phyloP scores from a whole-genome alignment of 202 grass and related monocot species.

The Bolboschoenoplectus hybrid region DNA sequence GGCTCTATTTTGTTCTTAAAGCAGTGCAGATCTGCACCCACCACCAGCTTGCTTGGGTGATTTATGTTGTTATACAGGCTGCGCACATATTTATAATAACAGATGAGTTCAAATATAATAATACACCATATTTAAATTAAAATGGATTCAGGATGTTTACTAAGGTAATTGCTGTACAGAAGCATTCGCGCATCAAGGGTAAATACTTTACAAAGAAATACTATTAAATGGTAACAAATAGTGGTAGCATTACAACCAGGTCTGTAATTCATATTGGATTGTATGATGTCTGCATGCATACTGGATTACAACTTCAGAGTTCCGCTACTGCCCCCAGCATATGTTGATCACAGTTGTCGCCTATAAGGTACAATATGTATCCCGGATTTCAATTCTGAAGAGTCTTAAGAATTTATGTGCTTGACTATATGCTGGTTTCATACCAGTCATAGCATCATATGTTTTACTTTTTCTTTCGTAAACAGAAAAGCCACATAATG shows the following conservation, averaged over 20 bases:
- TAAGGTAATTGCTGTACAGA: background rate
- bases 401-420: too few species aligned
- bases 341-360: too few species aligned
- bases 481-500: too few species aligned
- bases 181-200: too few species aligned
- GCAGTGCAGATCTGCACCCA: slow-evolving; percentile 84
- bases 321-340: too few species aligned
- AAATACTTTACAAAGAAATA: too few species aligned
- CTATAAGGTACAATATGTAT: too few species aligned
- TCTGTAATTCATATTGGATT: background rate
- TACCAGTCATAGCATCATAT: too few species aligned
- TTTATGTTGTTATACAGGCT: slow-evolving; percentile 95
- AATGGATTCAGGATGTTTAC: background rate
- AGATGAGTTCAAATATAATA: background rate
- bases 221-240: background rate
- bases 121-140: background rate
- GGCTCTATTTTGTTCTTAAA: slow-evolving; percentile 94
- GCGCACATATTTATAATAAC: slow-evolving; percentile 23
- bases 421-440: too few species aligned
- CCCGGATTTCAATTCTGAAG: too few species aligned
- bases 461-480: too few species aligned
- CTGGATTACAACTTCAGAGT: too few species aligned
- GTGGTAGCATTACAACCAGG: background rate
- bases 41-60: slow-evolving; percentile 71
- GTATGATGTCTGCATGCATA: background rate